A percentile compares a stretch with the other conserved stretches of the same genome.
Evolutionary conservation across 2,329 filamentous ascomycete genomes (phyloP).

Genomic region (Sporothrix phasma): DNA sequence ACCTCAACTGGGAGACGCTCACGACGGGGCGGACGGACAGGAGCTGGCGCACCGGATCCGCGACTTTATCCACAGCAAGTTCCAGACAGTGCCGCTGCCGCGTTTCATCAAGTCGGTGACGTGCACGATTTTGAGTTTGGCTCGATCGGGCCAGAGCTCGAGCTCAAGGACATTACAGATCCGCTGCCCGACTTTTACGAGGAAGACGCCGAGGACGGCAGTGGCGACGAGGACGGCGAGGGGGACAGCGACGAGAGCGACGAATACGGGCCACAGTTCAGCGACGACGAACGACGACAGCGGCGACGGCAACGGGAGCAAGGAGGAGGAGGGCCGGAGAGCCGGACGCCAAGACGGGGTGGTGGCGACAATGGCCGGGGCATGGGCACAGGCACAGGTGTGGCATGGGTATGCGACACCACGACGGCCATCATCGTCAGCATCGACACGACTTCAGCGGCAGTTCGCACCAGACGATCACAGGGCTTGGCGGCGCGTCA

Average conservation of each 20-base stretch:
- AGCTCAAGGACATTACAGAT: conserved; percentile 94
- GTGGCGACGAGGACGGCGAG: conserved; percentile 38
- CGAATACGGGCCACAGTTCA: not conserved
- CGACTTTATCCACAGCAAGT: conserved; percentile 88
- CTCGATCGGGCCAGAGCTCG: conserved; percentile 67
- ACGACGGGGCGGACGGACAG: conserved; percentile 79
- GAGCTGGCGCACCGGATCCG: conserved; percentile 79
- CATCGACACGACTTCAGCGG: conserved; percentile 22
- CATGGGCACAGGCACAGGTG: no score
- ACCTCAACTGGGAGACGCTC: conserved; percentile 91
- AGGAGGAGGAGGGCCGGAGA: conserved; percentile 20
- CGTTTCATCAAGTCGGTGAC: conserved; percentile 95
- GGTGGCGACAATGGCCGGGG: conserved; percentile 6
- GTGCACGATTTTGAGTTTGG: conserved; percentile 94
- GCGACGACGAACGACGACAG: conserved; percentile 23
- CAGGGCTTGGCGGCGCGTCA: conserved; percentile 44
- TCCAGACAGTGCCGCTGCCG: conserved; percentile 82
- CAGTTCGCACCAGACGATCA: conserved; percentile 26
- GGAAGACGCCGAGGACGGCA: conserved; percentile 52
- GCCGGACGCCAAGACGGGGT: conserved; percentile 32
- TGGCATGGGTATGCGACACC: not conserved
- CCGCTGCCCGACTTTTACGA: conserved; percentile 96
- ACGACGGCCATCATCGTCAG: conserved; percentile 16
- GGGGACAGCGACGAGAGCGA: conserved; percentile 25
- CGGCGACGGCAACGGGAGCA: conserved; percentile 19